Conservation (phyloP, 2,329 filamentous ascomycete genomes). For the Fusarium sp. region DNA sequence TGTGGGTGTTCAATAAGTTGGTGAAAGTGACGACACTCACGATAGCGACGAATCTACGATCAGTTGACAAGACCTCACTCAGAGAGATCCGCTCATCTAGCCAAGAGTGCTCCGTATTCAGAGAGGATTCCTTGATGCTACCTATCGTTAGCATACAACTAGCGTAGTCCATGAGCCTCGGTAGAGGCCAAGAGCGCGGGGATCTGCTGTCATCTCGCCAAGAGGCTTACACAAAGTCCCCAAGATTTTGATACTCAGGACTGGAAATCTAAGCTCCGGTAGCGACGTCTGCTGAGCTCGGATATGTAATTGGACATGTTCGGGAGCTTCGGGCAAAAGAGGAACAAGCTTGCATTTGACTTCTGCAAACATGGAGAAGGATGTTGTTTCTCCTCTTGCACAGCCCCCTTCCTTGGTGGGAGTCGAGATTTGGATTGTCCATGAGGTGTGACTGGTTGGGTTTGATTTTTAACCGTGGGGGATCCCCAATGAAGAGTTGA, state of each 20-base stretch:
- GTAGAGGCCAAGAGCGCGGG: constrained; percentile 20
- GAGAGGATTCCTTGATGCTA: constrained; percentile 12
- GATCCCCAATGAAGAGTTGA: constrained; percentile 6
- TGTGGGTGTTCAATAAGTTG: constrained; percentile 5
- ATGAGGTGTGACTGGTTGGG: constrained; percentile 29
- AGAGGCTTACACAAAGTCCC: neutral
- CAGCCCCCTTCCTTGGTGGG: constrained; percentile 26
- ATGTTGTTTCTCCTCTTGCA: constrained; percentile 29
- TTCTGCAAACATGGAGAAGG: neutral
- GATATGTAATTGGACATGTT: constrained; percentile 4
- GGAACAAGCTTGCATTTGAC: constrained; percentile 10
- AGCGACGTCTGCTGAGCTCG: constrained; percentile 7
- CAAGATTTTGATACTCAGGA: neutral
- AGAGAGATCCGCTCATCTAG: constrained; percentile 13
- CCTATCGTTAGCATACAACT: neutral
- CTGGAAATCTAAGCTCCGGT: neutral
- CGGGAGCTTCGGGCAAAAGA: constrained; percentile 24
- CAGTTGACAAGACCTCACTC: constrained; percentile 8
- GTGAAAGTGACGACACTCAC: constrained; percentile 27
- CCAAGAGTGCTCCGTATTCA: constrained; percentile 25
- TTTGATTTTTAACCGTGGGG: constrained; percentile 17
- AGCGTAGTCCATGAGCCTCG: constrained; percentile 12
- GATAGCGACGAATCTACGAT: constrained; percentile 17
- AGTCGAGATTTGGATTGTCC: constrained; percentile 7
- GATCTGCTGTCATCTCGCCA: constrained; percentile 14